Conservation (phyloP, 331 rosid species). For the Phaseolus coccineus region DNA sequence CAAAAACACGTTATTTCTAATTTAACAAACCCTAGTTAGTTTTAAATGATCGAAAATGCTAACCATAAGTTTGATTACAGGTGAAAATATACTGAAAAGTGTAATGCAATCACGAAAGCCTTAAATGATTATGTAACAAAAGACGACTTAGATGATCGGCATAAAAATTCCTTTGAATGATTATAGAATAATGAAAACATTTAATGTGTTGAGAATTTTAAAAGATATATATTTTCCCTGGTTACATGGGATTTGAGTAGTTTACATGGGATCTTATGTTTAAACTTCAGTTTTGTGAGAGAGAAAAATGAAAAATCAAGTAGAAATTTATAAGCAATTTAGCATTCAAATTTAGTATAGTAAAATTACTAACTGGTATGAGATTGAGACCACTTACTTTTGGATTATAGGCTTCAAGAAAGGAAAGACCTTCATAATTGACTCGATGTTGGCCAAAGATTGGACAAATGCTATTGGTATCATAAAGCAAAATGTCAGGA, state of each 20-base stretch:
- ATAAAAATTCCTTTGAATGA: too few species aligned
- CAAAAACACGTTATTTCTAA: too few species aligned
- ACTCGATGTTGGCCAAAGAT: slow-evolving; percentile 88
- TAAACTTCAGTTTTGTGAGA: background rate
- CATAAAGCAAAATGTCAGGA: slow-evolving; percentile 87
- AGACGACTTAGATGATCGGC: too few species aligned
- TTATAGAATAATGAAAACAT: background rate
- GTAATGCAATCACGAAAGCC: too few species aligned
- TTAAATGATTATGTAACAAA: too few species aligned
- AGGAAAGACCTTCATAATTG: slow-evolving; percentile 74
- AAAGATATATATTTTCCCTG: background rate
- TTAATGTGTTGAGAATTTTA: background rate
- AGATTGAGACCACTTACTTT: slow-evolving; percentile 62
- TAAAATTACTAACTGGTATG: slow-evolving; percentile 15
- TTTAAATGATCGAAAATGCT: too few species aligned
- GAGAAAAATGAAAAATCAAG: background rate
- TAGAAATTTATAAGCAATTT: background rate
- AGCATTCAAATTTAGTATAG: background rate
- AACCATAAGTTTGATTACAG: too few species aligned
- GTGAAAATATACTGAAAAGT: too few species aligned
- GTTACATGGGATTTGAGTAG: background rate
- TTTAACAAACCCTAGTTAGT: too few species aligned
- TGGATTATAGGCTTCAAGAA: slow-evolving; percentile 74
- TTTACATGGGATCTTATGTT: too few species aligned
- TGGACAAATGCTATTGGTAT: slow-evolving; percentile 94